phyloP scores from a whole-genome alignment of 768 basidiomycete species.

The Lactifluus echinatus region DNA sequence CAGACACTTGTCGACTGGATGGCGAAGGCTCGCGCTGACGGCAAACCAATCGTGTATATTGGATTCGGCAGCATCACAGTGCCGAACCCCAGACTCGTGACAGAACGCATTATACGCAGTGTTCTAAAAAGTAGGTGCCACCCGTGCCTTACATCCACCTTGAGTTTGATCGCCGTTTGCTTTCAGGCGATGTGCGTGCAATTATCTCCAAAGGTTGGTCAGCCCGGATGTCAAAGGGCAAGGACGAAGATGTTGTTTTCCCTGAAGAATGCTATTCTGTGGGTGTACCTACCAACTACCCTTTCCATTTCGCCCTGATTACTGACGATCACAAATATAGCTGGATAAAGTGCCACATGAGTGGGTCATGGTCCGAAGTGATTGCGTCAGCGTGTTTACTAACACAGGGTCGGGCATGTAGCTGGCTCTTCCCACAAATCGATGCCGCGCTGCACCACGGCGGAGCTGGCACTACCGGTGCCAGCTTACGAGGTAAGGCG shows the following conservation, averaged over 20 bases:
- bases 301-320: neutral
- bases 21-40: slow-evolving; percentile 42
- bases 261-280: slow-evolving; percentile 45
- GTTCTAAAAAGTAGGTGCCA: slow-evolving; percentile 46
- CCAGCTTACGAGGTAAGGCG: slow-evolving; percentile 40
- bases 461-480: slow-evolving; percentile 65
- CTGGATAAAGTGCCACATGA: slow-evolving; percentile 62
- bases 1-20: slow-evolving; percentile 45
- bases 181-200: slow-evolving; percentile 49
- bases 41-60: slow-evolving; percentile 59
- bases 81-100: slow-evolving; percentile 46
- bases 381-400: neutral
- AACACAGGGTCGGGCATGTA: slow-evolving; percentile 17
- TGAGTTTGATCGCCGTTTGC: neutral
- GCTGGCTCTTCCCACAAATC: slow-evolving; percentile 51
- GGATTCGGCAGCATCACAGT: slow-evolving; percentile 67
- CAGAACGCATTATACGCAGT: slow-evolving; percentile 47
- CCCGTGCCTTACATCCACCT: neutral
- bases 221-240: slow-evolving; percentile 39
- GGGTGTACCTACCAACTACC: slow-evolving; percentile 15
- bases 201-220: slow-evolving; percentile 66
- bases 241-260: slow-evolving; percentile 33
- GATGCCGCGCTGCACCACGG: slow-evolving; percentile 62
- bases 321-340: slow-evolving; percentile 23
- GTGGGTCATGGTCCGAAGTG: slow-evolving; percentile 21